Conservation (phyloP, 768 basidiomycete genomes). For the Russula sp. region DNA sequence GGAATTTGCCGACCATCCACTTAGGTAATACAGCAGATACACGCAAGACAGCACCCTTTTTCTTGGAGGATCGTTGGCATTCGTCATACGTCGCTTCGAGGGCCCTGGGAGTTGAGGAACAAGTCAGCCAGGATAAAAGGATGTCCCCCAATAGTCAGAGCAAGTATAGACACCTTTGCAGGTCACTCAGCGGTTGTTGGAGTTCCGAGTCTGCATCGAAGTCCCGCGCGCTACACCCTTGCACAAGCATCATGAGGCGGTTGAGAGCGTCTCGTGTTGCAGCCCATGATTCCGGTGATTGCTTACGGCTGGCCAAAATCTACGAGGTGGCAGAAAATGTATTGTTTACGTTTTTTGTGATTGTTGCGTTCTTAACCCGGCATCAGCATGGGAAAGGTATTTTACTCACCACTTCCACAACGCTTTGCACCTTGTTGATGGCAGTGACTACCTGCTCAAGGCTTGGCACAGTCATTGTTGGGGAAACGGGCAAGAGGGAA, state of each 20-base stretch:
- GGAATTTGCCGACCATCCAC: slow-evolving; percentile 7
- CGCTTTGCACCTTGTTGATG: slow-evolving; percentile 6
- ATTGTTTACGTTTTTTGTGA: neutral
- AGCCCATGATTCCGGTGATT: slow-evolving; percentile 3
- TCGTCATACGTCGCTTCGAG: neutral
- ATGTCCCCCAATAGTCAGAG: neutral
- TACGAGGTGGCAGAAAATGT: neutral
- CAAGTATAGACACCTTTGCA: neutral
- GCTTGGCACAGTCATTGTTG: slow-evolving; percentile 12
- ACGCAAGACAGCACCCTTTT: neutral
- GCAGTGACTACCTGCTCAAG: slow-evolving; percentile 10
- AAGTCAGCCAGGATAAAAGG: neutral
- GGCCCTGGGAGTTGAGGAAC: neutral
- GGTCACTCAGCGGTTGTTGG: neutral
- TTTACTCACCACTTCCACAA: slow-evolving; percentile 7
- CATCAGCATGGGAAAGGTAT: too few species aligned
- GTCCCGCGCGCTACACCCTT: neutral
- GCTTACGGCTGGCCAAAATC: slow-evolving; percentile 9
- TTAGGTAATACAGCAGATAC: slow-evolving; percentile 11
- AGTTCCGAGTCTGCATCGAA: neutral
- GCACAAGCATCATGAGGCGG: slow-evolving; percentile 3
- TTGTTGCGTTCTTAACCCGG: neutral
- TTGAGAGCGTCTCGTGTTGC: neutral
- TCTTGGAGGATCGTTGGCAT: slow-evolving; percentile 5
- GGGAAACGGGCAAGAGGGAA: neutral